Evolutionary conservation across 2,329 filamentous ascomycete genomes (phyloP).

Genomic region (Sodiomyces alkalinus): DNA sequence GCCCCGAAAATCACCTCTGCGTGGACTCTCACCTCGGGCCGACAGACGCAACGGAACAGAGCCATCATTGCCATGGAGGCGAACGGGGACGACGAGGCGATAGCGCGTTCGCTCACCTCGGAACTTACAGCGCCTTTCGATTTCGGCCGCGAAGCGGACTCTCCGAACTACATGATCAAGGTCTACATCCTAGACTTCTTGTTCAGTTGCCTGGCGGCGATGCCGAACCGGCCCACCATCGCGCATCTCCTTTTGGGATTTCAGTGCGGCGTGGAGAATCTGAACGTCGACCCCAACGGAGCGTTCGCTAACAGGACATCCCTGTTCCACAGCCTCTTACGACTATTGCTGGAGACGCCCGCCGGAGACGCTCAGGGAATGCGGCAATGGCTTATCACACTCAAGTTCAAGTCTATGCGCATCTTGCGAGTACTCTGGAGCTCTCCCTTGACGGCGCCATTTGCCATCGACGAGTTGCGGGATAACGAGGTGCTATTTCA

Average conservation of each 20-base stretch:
- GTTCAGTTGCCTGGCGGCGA: slow-evolving; percentile 60
- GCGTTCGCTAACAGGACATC: slow-evolving; percentile 59
- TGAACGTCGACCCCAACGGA: slow-evolving; percentile 53
- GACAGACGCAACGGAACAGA: slow-evolving; percentile 51
- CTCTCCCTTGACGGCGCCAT: slow-evolving; percentile 59
- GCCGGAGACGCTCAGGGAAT: slow-evolving; percentile 45
- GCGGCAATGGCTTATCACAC: slow-evolving; percentile 50
- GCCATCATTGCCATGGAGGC: slow-evolving; percentile 79
- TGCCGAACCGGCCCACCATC: slow-evolving; percentile 65
- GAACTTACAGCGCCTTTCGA: slow-evolving; percentile 59
- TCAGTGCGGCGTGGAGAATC: slow-evolving; percentile 52
- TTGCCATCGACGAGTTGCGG: slow-evolving; percentile 68
- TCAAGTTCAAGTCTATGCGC: slow-evolving; percentile 54
- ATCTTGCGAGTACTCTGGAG: slow-evolving; percentile 73
- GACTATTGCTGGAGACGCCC: slow-evolving; percentile 55
- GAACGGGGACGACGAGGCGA: slow-evolving; percentile 64
- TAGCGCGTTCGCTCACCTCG: slow-evolving; percentile 55
- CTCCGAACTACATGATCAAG: slow-evolving; percentile 68
- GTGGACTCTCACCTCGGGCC: slow-evolving; percentile 27
- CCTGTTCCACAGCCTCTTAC: slow-evolving; percentile 69
- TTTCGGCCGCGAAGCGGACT: slow-evolving; percentile 51
- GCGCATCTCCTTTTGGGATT: slow-evolving; percentile 88
- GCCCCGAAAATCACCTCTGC: slow-evolving; percentile 67
- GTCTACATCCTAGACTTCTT: slow-evolving; percentile 75
- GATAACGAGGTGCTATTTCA: slow-evolving; percentile 67